These are phyloP conservation scores for Fusarium udum DNA, from an alignment of 2,329 filamentous ascomycete species.

Conservation along the genomic window DNA sequence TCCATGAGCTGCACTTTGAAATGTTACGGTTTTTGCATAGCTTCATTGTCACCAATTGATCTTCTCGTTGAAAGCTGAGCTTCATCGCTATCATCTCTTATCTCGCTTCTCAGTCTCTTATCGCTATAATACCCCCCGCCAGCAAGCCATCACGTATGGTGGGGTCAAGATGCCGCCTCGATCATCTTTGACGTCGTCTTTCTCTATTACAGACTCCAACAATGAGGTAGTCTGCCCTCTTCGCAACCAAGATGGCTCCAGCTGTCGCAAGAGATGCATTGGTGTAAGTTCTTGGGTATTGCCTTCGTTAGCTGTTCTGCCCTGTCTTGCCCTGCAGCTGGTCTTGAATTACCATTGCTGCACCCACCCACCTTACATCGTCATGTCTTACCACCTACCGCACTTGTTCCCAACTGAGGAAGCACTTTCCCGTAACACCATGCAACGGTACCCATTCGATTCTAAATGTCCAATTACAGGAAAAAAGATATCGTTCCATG, in stretches of 20 bases:
- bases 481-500: slow-evolving; percentile 97
- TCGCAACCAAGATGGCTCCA: slow-evolving; percentile 94
- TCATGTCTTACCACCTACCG: slow-evolving; percentile 42
- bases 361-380: slow-evolving; percentile 28
- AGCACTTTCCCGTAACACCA: slow-evolving; percentile 20
- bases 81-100: slow-evolving; percentile 28
- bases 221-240: slow-evolving; percentile 98
- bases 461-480: slow-evolving; percentile 61
- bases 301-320: slow-evolving; percentile 13
- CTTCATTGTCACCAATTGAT: slow-evolving; percentile 47
- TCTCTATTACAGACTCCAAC: slow-evolving; percentile 89
- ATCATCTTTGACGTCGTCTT: slow-evolving; percentile 86
- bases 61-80: slow-evolving; percentile 25
- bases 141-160: slow-evolving; percentile 58
- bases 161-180: slow-evolving; percentile 85
- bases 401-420: slow-evolving; percentile 21
- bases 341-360: slow-evolving; percentile 21
- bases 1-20: slow-evolving; percentile 40
- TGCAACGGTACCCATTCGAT: slow-evolving; percentile 37
- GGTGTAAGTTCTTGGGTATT: slow-evolving; percentile 76
- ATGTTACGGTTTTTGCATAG: slow-evolving; percentile 37
- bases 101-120: slow-evolving; percentile 29
- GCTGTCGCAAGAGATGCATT: slow-evolving; percentile 96
- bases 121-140: slow-evolving; percentile 38
- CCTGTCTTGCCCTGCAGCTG: slow-evolving; percentile 17